Evolutionary conservation across 352 stramenopile genomes (phyloP), one percentile per base, ranked within the genome.

Genomic region (Phytopythium kandeliae): DNA sequence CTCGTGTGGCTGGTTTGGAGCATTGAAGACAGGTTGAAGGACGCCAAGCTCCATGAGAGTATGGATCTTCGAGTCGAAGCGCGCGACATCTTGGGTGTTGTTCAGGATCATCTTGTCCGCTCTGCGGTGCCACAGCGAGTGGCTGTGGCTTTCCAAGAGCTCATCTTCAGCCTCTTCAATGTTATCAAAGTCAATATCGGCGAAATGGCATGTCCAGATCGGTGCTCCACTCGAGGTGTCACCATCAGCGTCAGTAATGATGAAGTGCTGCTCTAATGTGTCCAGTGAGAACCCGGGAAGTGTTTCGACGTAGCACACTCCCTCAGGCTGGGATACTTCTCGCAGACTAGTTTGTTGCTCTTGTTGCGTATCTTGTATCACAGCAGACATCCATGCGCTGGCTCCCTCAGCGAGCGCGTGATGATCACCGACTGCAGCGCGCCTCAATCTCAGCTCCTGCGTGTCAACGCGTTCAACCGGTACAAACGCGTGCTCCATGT

Each of bases 311-410:
- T 63, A 72, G 49, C 63, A 60, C 11, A 44, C 60, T 6, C 44
- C 46, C 36, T 74, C 61, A 12, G 28, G n/a, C n/a, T n/a, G n/a
- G n/a, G n/a, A n/a, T n/a, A n/a, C n/a, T n/a, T n/a, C n/a, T n/a
- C n/a, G n/a, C n/a, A n/a, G n/a, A n/a, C n/a, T n/a, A n/a, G n/a
- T n/a, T n/a, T n/a, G n/a, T n/a, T n/a, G n/a, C n/a, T n/a, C n/a
- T n/a, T n/a, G n/a, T n/a, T n/a, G n/a, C n/a, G n/a, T n/a, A n/a
- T n/a, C 25, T 38, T 22, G 35, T 0, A 40, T 54, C 5, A 58
- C 51, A 1, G 80, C 22, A 13, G 54, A 64, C 19, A 91, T 61
- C 79, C 77, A 91, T 2, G 85, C 71, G 55, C 79, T 91, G 10
- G 60, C 73, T 28, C 79, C 79, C 49, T 91, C 79, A 7, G 60